Percentiles rank a stretch among this genome's conserved stretches.
phyloP scores from a whole-genome alignment of 108 stramenopile genomes.

The Cyclotella atomus region DNA sequence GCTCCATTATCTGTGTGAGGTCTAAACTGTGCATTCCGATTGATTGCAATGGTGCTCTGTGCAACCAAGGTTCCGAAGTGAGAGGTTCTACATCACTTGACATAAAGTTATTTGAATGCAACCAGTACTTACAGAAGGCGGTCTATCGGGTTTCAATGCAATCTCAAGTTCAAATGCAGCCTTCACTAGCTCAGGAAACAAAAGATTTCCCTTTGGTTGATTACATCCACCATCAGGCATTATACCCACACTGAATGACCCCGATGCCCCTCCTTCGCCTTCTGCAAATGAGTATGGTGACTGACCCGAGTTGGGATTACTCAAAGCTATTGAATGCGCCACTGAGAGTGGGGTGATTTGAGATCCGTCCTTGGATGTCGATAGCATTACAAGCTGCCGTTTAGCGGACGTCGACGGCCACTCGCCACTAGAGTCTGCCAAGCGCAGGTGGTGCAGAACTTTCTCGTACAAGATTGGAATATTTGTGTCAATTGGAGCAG shows the following conservation, averaged over 20 bases:
- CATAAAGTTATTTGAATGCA: too few species aligned
- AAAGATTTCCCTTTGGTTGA: conserved; percentile 78
- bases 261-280: conserved; percentile 77
- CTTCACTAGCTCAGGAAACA: conserved; percentile 79
- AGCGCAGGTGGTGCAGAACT: conserved; percentile 60
- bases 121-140: conserved; percentile 56
- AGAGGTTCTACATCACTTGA: too few species aligned
- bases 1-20: conserved; percentile 94
- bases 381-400: conserved; percentile 83
- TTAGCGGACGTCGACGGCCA: conserved; percentile 84
- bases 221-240: conserved; percentile 77
- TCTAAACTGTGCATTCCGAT: conserved; percentile 88
- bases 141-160: conserved; percentile 73
- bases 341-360: conserved; percentile 47
- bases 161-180: conserved; percentile 84
- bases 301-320: conserved; percentile 43
- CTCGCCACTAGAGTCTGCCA: conserved; percentile 62
- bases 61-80: not conserved
- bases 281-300: conserved; percentile 74
- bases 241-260: conserved; percentile 78
- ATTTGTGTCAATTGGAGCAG: conserved; percentile 49
- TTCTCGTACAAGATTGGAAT: conserved; percentile 65
- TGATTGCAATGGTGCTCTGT: conserved; percentile 91
- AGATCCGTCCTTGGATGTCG: conserved; percentile 45
- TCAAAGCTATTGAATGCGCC: conserved; percentile 51